Evolutionary conservation across 2,329 filamentous ascomycete species (phyloP), one percentile per base, ranked within the genome.

Genomic region (Scedosporium minutisporum): DNA sequence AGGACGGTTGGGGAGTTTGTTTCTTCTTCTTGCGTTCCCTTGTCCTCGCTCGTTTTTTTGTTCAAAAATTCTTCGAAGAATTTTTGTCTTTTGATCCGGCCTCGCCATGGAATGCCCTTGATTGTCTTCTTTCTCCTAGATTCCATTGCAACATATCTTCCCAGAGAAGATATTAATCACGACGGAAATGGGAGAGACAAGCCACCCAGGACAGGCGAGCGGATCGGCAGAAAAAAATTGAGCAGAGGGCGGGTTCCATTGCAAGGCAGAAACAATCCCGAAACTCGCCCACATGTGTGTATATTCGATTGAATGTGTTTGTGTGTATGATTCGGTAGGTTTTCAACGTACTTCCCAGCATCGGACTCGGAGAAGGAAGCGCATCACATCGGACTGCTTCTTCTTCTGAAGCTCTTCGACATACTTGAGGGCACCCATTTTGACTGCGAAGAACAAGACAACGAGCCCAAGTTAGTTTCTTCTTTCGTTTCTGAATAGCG

Each of bases 351-450:
- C 93, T 91, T 99, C 95, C 95, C 95, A 99, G 93, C 95, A 99
- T 84, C 95, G 93, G 78, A 96, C 92, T 81, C 92, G 93, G 82
- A 97, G 91, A 84, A 99, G 89, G 88, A 99, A 99, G 85, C 93
- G 93, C 85, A 97, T 91, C 78, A 99, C 90, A 87, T 99, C 95
- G 81, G 91, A 96, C 89, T 99, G 95, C 92, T 99, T 99, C 91
- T 96, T 97, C 92, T 99, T 97, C 82, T 97, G 92, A 85, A 99
- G 90, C 88, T 99, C 95, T 88, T 99, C 96, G 84, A 99, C 91
- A 86, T 96, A 99, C 86, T 99, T 99, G 82, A 97, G 91, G 86
- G 93, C 93, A 90, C 95, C 95, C 95, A 97, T 97, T 87, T 93
- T 85, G 78, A 75, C 82, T 84, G 71, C 72, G 66, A 60, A 60